These are phyloP conservation scores for Fraxinus pennsylvanica DNA, from an alignment of 257 asterid genomes.

Conservation along the genomic window DNA sequence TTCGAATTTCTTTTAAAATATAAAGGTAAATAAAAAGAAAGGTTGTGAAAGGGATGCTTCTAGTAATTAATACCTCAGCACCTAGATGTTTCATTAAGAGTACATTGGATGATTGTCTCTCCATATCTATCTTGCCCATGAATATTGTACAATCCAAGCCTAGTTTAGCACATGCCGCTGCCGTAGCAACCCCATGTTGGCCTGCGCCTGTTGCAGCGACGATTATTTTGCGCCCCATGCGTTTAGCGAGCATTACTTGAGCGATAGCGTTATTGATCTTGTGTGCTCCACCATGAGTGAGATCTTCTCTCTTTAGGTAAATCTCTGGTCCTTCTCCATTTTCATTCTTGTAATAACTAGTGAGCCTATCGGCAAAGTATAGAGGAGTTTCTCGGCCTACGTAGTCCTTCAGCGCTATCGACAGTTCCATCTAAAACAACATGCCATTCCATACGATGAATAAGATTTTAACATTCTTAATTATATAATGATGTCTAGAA, in stretches of 20 bases:
- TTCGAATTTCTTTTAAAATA: too few relatives aligned
- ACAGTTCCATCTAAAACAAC: slow-evolving; percentile 50
- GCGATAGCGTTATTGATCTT: slow-evolving; percentile 87
- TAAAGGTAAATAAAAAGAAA: too few relatives aligned
- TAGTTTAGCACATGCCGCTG: slow-evolving; percentile 75
- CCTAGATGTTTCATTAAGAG: slow-evolving; percentile 65
- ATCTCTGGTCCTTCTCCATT: slow-evolving; percentile 65
- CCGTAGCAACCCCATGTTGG: slow-evolving; percentile 83
- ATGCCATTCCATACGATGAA: not conserved
- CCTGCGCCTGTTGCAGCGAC: slow-evolving; percentile 82
- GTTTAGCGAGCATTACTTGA: slow-evolving; percentile 84
- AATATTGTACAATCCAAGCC: slow-evolving; percentile 52
- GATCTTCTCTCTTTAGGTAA: slow-evolving; percentile 78
- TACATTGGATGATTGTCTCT: slow-evolving; percentile 60
- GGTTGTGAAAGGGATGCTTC: not conserved
- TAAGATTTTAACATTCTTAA: not conserved
- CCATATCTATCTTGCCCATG: slow-evolving; percentile 60
- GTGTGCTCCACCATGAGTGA: slow-evolving; percentile 75
- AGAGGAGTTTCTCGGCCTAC: slow-evolving; percentile 84
- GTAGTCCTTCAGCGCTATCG: slow-evolving; percentile 51
- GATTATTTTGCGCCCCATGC: slow-evolving; percentile 48
- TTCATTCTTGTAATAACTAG: slow-evolving; percentile 50
- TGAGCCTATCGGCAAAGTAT: slow-evolving; percentile 66
- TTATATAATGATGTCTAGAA: not conserved
- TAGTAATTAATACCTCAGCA: slow-evolving; percentile 49